These are phyloP conservation scores for Colletotrichum coccodes DNA, from an alignment of 2,329 filamentous ascomycete genomes.

Conservation along the genomic window DNA sequence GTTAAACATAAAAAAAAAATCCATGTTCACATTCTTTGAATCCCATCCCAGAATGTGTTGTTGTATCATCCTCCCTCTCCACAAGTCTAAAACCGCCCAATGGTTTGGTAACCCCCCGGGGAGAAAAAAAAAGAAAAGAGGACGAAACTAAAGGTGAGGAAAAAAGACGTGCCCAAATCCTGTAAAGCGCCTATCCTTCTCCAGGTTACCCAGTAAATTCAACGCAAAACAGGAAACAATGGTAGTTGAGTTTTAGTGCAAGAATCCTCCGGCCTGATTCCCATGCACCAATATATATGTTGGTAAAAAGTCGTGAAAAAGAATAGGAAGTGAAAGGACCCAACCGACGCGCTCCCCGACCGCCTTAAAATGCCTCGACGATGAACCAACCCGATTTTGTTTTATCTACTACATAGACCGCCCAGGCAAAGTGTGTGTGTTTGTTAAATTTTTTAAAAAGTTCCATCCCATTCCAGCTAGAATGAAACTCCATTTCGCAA, in stretches of 20 bases:
- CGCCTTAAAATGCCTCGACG: constrained; percentile 22
- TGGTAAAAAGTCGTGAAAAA: constrained; percentile 1
- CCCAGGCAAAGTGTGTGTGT: constrained; percentile 10
- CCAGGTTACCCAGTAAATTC: not conserved
- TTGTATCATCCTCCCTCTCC: constrained; percentile 17
- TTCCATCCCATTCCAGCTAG: constrained; percentile 29
- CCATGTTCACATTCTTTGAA: constrained; percentile 24
- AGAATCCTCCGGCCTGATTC: constrained; percentile 8
- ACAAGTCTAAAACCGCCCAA: constrained; percentile 25
- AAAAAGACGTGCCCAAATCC: constrained; percentile 2
- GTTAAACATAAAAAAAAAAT: constrained; percentile 18
- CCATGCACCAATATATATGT: constrained; percentile 10
- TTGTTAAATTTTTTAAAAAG: not conserved
- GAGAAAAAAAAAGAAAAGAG: not conserved
- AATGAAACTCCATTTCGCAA: constrained; percentile 19
- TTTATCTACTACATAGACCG: constrained; percentile 29
- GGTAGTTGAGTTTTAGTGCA: not conserved
- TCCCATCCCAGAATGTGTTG: constrained; percentile 24
- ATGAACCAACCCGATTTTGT: constrained; percentile 15
- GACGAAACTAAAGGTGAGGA: not conserved
- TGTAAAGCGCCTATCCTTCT: constrained; percentile 30
- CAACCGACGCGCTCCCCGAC: constrained; percentile 6
- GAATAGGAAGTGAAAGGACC: not conserved
- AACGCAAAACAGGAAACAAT: constrained; percentile 2
- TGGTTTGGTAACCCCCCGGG: constrained; percentile 22